A percentile compares a stretch with the other conserved stretches of the same genome.
These are phyloP conservation scores for Suhomyces bolitotheri DNA, from an alignment of 1,139 yeast genomes.

Conservation along the genomic window DNA sequence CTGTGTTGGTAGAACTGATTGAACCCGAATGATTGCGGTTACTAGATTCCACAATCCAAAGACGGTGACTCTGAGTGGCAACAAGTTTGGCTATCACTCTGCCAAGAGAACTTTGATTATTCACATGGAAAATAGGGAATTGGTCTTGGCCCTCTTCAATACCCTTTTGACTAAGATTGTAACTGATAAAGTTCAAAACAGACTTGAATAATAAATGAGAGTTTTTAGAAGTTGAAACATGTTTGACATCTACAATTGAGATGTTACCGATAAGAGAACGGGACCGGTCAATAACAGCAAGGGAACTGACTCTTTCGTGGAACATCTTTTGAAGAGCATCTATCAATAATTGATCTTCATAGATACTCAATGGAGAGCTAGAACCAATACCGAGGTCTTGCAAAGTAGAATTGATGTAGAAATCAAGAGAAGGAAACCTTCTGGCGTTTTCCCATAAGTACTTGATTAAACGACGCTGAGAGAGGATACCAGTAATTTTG, in stretches of 20 bases:
- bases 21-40: constrained; percentile 16
- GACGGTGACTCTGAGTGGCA: constrained; percentile 89
- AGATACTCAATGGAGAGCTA: constrained; percentile 68
- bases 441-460: constrained; percentile 93
- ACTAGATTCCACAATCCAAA: constrained; percentile 82
- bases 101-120: constrained; percentile 73
- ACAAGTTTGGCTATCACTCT: constrained; percentile 92
- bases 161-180: constrained; percentile 84
- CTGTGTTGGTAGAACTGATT: constrained; percentile 11
- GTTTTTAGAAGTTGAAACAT: constrained; percentile 82
- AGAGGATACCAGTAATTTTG: constrained; percentile 70
- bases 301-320: constrained; percentile 76
- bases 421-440: constrained; percentile 76
- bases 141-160: constrained; percentile 94
- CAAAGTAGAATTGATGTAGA: constrained; percentile 64
- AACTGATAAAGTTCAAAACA: constrained; percentile 84
- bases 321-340: constrained; percentile 89
- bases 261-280: constrained; percentile 83
- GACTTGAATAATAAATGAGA: constrained; percentile 77
- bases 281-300: constrained; percentile 88
- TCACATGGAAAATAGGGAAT: constrained; percentile 93
- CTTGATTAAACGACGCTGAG: constrained; percentile 81
- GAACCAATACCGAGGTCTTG: constrained; percentile 72
- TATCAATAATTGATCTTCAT: constrained; percentile 81
- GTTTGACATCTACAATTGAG: constrained; percentile 88